Evolutionary conservation across 2,329 filamentous ascomycete genomes (phyloP), one percentile per base, ranked within the genome.

Genomic region (Cyclaneusma minus): DNA sequence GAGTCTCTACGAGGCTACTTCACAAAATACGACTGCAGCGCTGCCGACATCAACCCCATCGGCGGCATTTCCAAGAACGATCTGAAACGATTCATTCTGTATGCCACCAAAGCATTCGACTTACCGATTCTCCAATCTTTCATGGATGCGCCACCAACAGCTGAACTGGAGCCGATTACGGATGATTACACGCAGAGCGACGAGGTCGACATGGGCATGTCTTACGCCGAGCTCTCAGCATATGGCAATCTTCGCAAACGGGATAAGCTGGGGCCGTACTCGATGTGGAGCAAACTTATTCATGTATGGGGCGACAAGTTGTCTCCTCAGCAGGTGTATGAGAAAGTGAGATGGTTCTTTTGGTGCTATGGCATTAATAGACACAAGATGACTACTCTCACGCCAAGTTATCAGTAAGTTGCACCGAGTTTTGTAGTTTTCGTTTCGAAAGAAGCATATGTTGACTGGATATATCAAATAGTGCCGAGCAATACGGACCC

Each of bases 81-180:
- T 38, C 54, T 82, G 2, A 80, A 78, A 46, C 51, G 62, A 7
- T 83, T 85, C 51, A 77, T 83, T 32, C 54, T 52, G n/a, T 83
- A 68, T 60, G 64, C 71, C 3, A 48, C 56, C 27, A 52, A 45
- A 11, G 52, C 60, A 18, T 82, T 78, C 41, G 47, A 62, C 4
- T 49, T 85, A 1, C 71, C 73, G 0, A 66, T 77, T 28, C 60
- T 83, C 2, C 48, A 67, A 7, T 60, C 68, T 7, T 85, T 84
- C 51, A 48, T 84, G 20, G 55, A 58, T 8, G 75, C 71, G 1
- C 54, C 57, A 0, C 70, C 70, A 3, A 73, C 68, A 0, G 69
- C 70, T 4, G 71, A 75, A 42, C 54, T 68, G 5, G 66, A 77
- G 38, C 77, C 77, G 6, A 67, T 79, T 24, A 75, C 72, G 0